A percentile compares a stretch with the other conserved stretches of the same genome.
These are phyloP conservation scores for Jackrogersella minutella DNA, from an alignment of 495 filamentous ascomycete species.

Conservation along the genomic window DNA sequence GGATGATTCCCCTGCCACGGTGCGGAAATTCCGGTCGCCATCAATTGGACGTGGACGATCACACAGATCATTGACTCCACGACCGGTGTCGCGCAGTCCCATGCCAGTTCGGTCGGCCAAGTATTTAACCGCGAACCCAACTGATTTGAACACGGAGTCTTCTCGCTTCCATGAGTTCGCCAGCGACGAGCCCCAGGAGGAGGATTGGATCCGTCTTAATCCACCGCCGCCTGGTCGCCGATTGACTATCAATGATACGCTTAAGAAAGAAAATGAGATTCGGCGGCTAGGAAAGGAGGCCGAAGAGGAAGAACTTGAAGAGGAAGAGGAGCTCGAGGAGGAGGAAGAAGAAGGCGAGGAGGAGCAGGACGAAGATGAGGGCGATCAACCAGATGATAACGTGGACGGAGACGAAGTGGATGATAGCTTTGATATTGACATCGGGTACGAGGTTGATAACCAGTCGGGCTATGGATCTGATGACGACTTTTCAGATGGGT, in stretches of 20 bases:
- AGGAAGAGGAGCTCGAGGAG: slow-evolving; percentile 67
- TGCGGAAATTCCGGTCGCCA: slow-evolving; percentile 52
- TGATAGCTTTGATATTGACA: slow-evolving; percentile 56
- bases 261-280: slow-evolving; percentile 89
- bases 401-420: slow-evolving; percentile 49
- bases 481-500: slow-evolving; percentile 75
- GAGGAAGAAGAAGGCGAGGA: slow-evolving; percentile 59
- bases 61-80: slow-evolving; percentile 57
- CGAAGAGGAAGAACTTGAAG: slow-evolving; percentile 82
- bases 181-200: slow-evolving; percentile 77
- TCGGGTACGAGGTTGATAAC: slow-evolving; percentile 57
- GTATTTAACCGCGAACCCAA: slow-evolving; percentile 58
- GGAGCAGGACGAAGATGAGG: slow-evolving; percentile 54
- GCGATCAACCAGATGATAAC: slow-evolving; percentile 54
- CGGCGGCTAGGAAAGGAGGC: slow-evolving; percentile 88
- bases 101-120: slow-evolving; percentile 46
- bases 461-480: slow-evolving; percentile 65
- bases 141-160: slow-evolving; percentile 71
- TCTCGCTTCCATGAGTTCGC: slow-evolving; percentile 93
- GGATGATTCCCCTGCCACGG: slow-evolving; percentile 49
- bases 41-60: slow-evolving; percentile 54
- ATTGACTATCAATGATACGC: slow-evolving; percentile 86
- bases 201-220: slow-evolving; percentile 83
- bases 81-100: slow-evolving; percentile 47
- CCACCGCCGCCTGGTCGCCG: slow-evolving; percentile 65